phyloP scores from a whole-genome alignment of 768 basidiomycete species.

The Lactifluus piperatus region DNA sequence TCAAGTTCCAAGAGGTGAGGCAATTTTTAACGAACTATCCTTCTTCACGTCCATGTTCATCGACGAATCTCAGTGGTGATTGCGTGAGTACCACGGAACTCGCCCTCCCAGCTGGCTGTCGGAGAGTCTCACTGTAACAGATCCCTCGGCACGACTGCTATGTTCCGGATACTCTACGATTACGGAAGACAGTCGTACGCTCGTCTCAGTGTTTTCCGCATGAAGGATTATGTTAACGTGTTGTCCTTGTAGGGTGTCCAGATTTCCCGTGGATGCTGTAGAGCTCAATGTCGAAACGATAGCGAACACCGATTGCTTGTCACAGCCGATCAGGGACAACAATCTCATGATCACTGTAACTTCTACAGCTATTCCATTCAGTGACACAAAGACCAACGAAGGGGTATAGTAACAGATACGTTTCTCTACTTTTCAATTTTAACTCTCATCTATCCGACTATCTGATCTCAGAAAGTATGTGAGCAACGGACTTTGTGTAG shows the following conservation, averaged over 20 bases:
- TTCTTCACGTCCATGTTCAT: background rate
- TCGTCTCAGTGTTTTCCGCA: too few species aligned
- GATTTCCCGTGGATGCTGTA: background rate
- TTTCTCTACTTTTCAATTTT: background rate
- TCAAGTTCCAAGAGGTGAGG: slow-evolving; percentile 3
- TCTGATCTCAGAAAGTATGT: too few species aligned
- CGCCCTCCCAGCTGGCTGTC: background rate
- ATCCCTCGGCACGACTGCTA: background rate
- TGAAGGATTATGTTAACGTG: background rate
- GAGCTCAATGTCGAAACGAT: background rate
- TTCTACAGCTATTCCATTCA: background rate
- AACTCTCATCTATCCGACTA: too few species aligned
- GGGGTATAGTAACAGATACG: background rate
- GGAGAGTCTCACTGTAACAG: background rate
- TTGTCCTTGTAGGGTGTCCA: background rate
- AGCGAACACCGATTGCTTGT: background rate
- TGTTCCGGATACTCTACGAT: background rate
- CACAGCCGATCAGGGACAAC: background rate
- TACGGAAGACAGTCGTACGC: background rate
- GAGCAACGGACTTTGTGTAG: too few species aligned
- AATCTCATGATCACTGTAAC: background rate
- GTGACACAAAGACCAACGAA: background rate
- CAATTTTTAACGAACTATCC: too few species aligned
- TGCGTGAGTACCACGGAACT: background rate
- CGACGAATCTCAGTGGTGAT: background rate